phyloP scores from a whole-genome alignment of 192 early-diverging fungal species.

The Piromyces finnis region DNA sequence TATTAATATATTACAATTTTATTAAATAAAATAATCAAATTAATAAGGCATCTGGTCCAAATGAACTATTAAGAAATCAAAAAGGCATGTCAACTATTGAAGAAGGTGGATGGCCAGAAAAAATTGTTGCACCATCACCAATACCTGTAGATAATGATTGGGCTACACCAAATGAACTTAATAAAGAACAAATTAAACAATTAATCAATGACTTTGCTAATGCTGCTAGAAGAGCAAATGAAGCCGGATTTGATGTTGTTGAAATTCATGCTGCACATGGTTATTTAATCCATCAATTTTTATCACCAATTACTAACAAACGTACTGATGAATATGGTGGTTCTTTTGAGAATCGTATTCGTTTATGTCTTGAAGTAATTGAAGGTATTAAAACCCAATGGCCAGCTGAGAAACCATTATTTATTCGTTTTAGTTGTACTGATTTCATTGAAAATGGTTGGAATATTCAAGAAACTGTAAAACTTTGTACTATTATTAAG shows the following conservation, averaged over 20 bases:
- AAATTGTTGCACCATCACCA: conserved; percentile 48
- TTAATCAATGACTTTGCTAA: conserved; percentile 40
- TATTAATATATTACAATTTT: background rate
- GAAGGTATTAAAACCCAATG: conserved; percentile 28
- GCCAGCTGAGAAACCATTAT: conserved; percentile 67
- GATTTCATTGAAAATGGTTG: conserved; percentile 43
- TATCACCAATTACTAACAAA: conserved; percentile 60
- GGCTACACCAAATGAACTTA: conserved; percentile 34
- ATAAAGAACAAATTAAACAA: conserved; percentile 42
- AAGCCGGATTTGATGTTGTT: conserved; percentile 74
- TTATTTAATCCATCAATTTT: conserved; percentile 64
- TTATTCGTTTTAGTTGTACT: conserved; percentile 60
- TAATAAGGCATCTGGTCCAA: conserved; percentile 2
- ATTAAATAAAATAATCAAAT: background rate
- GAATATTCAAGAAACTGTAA: conserved; percentile 54
- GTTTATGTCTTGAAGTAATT: conserved; percentile 54
- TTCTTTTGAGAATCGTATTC: conserved; percentile 67
- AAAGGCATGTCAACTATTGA: conserved; percentile 6
- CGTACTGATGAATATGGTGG: conserved; percentile 89
- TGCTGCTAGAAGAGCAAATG: conserved; percentile 46
- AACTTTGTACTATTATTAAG: conserved; percentile 30
- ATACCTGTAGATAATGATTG: conserved; percentile 12
- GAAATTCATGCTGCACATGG: conserved; percentile 88
- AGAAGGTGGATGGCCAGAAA: conserved; percentile 51
- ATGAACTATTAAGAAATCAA: background rate